These are phyloP conservation scores for Begonia masoniana DNA, from an alignment of 306 rosid genomes.

Conservation along the genomic window DNA sequence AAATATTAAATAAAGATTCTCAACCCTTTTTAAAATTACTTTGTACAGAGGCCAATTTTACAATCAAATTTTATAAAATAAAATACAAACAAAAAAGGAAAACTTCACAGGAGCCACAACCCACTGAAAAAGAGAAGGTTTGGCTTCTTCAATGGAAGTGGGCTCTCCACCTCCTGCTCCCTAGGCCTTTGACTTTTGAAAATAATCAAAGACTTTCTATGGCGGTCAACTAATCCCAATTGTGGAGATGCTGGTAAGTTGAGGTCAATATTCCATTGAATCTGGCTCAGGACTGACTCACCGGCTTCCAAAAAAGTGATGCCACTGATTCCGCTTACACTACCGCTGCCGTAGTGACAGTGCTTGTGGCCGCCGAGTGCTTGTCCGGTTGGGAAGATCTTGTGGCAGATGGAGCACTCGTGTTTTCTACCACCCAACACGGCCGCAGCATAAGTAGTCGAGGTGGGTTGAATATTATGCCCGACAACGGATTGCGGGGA, in stretches of 20 bases:
- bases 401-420: too few relatives aligned
- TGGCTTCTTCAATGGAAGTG: constrained; percentile 65
- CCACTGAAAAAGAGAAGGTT: constrained; percentile 3
- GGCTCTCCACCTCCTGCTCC: constrained; percentile 68
- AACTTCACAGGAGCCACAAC: neutral
- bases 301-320: constrained; percentile 62
- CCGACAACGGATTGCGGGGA: constrained; percentile 16
- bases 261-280: constrained; percentile 53
- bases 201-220: neutral
- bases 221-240: constrained; percentile 25
- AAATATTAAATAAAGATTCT: too few relatives aligned
- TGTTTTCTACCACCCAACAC: too few relatives aligned
- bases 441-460: constrained; percentile 19
- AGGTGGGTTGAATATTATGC: constrained; percentile 14
- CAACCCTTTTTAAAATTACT: too few relatives aligned
- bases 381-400: too few relatives aligned
- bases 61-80: too few relatives aligned
- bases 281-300: constrained; percentile 21
- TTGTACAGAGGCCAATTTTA: too few relatives aligned
- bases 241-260: constrained; percentile 81
- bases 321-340: constrained; percentile 22
- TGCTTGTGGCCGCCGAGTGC: too few relatives aligned
- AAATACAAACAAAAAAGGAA: too few relatives aligned
- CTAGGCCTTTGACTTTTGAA: neutral
- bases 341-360: constrained; percentile 52